phyloP scores from a whole-genome alignment of 345 rosid genomes.

The Bruguiera gymnorhiza region DNA sequence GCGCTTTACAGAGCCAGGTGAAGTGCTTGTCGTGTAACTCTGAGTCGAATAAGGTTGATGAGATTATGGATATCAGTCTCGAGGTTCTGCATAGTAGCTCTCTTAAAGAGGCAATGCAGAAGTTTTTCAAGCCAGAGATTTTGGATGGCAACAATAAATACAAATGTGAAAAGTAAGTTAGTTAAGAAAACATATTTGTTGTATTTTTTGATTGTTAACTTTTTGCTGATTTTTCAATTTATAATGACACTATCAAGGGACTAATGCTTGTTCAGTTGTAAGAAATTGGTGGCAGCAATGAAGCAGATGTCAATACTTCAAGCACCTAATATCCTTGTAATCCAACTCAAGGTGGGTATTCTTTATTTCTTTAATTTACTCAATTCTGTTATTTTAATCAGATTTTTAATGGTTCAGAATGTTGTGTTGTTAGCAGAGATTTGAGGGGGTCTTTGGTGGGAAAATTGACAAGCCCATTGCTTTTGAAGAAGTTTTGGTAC shows the following conservation, averaged over 20 bases:
- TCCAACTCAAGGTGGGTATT: conserved; percentile 78
- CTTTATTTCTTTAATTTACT: conserved; percentile 4
- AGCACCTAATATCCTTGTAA: conserved; percentile 89
- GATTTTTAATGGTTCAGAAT: background rate
- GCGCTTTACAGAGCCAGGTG: conserved; percentile 93
- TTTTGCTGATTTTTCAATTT: background rate
- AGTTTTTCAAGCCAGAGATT: conserved; percentile 84
- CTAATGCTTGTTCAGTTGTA: conserved; percentile 64
- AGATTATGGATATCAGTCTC: conserved; percentile 95
- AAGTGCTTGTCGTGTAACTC: conserved; percentile 81
- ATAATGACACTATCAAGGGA: background rate
- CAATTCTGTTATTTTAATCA: background rate
- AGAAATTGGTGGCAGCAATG: conserved; percentile 90
- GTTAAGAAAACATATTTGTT: background rate
- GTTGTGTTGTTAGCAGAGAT: conserved; percentile 55
- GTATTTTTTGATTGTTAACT: background rate
- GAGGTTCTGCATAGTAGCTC: conserved; percentile 69
- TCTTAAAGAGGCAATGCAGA: conserved; percentile 72
- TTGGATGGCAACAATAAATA: conserved; percentile 95
- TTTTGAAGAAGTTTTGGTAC: conserved; percentile 75
- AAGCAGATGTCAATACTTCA: conserved; percentile 90
- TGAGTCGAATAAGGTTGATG: conserved; percentile 92
- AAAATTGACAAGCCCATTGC: conserved; percentile 79
- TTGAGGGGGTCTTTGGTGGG: conserved; percentile 78
- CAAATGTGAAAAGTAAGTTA: conserved; percentile 72